Conservation (phyloP, 2,329 filamentous ascomycete genomes). For the Aschersonia sp. region DNA sequence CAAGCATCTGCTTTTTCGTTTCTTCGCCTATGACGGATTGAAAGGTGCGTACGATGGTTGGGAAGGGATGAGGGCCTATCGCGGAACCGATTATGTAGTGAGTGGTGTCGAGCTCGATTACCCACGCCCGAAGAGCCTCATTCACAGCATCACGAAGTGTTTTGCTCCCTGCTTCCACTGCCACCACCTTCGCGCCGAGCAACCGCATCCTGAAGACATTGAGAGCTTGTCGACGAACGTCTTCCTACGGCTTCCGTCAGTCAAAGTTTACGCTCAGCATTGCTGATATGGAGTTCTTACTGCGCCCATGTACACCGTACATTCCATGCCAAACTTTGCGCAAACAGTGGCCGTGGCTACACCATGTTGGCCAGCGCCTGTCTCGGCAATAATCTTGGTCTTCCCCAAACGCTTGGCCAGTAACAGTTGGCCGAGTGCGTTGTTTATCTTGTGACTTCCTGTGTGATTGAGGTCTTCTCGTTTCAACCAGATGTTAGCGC, state of each 20-base stretch:
- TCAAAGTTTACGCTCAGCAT: neutral
- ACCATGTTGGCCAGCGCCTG: conserved; percentile 92
- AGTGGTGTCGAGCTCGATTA: conserved; percentile 79
- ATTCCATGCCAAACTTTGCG: conserved; percentile 96
- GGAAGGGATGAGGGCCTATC: conserved; percentile 95
- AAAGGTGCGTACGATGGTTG: conserved; percentile 93
- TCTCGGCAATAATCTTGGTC: conserved; percentile 95
- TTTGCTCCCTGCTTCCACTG: conserved; percentile 79
- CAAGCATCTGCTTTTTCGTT: conserved; percentile 82
- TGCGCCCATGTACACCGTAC: conserved; percentile 95
- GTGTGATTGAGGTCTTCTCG: conserved; percentile 96
- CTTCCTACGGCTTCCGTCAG: conserved; percentile 41
- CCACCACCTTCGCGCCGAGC: conserved; percentile 80
- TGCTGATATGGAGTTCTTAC: conserved; percentile 15
- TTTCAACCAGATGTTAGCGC: conserved; percentile 96
- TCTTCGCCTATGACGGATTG: conserved; percentile 92
- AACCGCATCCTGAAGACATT: conserved; percentile 99
- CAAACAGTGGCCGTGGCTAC: conserved; percentile 95
- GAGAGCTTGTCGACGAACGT: conserved; percentile 86
- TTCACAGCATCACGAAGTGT: conserved; percentile 84
- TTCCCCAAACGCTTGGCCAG: conserved; percentile 78
- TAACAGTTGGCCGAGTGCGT: conserved; percentile 84
- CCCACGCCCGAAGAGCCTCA: conserved; percentile 88
- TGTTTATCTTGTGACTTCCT: conserved; percentile 99
- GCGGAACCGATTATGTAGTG: conserved; percentile 98